phyloP scores from a whole-genome alignment of 306 rosid species.

The Gleditsia sinensis region DNA sequence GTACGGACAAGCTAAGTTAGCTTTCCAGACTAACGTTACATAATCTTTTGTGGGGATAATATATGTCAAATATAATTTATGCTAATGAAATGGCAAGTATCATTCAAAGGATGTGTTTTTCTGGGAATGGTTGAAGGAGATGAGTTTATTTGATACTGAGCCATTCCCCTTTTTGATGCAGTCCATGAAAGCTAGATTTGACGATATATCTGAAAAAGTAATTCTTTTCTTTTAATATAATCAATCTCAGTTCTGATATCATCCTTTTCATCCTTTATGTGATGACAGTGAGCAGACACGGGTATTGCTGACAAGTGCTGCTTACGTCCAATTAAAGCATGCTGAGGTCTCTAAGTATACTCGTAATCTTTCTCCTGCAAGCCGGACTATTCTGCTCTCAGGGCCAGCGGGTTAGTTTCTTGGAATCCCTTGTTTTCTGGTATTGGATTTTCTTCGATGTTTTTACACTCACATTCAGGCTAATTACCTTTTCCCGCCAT shows the following conservation, averaged over 20 bases:
- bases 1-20: not conserved
- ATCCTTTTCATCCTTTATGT: not conserved
- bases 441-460: not conserved
- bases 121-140: not conserved
- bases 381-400: slow-evolving; percentile 88
- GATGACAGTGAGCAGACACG: slow-evolving; percentile 82
- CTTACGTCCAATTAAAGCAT: slow-evolving; percentile 89
- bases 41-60: slow-evolving; percentile 11
- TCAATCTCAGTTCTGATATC: not conserved
- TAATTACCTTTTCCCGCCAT: not conserved
- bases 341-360: slow-evolving; percentile 84
- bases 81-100: not conserved
- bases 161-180: not conserved
- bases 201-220: not conserved
- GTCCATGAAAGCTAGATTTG: not conserved
- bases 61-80: not conserved
- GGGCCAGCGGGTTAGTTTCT: slow-evolving; percentile 81
- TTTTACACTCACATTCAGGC: slow-evolving; percentile 7
- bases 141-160: slow-evolving; percentile 4
- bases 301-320: slow-evolving; percentile 88
- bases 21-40: slow-evolving; percentile 4
- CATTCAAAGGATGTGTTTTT: not conserved
- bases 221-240: not conserved
- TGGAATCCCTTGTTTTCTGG: not conserved
- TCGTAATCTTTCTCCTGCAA: slow-evolving; percentile 95